These are phyloP conservation scores for Aquilaria malaccensis DNA, from an alignment of 345 rosid species.

Conservation along the genomic window DNA sequence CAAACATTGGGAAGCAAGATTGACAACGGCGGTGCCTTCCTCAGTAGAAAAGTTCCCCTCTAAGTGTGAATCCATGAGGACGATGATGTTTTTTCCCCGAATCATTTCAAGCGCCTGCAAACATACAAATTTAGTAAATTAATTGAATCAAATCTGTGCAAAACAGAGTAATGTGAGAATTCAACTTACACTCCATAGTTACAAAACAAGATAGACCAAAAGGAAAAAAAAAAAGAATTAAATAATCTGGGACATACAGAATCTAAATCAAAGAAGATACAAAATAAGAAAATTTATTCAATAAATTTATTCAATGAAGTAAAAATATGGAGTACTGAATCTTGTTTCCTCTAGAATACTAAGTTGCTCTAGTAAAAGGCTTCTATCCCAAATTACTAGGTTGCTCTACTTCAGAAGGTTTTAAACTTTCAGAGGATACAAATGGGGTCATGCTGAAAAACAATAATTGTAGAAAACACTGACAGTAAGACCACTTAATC, in stretches of 20 bases:
- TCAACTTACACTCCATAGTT: not conserved
- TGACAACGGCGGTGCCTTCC: constrained; percentile 77
- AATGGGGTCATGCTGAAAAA: not conserved
- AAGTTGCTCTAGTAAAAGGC: too few species aligned
- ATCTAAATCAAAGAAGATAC: not conserved
- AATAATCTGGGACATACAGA: too few species aligned
- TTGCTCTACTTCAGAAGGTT: too few species aligned
- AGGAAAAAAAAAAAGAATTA: not conserved
- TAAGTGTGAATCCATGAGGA: constrained; percentile 88
- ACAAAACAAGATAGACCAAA: not conserved
- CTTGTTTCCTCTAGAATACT: too few species aligned
- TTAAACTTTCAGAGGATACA: not conserved
- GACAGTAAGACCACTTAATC: not conserved
- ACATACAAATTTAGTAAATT: constrained; percentile 12
- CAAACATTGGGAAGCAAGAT: constrained; percentile 80
- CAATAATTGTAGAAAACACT: not conserved
- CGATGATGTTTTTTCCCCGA: constrained; percentile 58
- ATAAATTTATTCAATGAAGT: not conserved
- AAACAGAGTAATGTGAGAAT: not conserved
- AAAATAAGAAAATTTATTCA: not conserved
- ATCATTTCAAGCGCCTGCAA: constrained; percentile 96
- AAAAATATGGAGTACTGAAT: not conserved
- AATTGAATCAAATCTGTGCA: not conserved
- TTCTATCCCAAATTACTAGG: too few species aligned
- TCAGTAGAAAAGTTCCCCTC: constrained; percentile 88